Percentiles rank a stretch among this genome's conserved stretches.
Evolutionary conservation across 495 filamentous ascomycete genomes (phyloP).

Genomic region (Penicillium nucicola): DNA sequence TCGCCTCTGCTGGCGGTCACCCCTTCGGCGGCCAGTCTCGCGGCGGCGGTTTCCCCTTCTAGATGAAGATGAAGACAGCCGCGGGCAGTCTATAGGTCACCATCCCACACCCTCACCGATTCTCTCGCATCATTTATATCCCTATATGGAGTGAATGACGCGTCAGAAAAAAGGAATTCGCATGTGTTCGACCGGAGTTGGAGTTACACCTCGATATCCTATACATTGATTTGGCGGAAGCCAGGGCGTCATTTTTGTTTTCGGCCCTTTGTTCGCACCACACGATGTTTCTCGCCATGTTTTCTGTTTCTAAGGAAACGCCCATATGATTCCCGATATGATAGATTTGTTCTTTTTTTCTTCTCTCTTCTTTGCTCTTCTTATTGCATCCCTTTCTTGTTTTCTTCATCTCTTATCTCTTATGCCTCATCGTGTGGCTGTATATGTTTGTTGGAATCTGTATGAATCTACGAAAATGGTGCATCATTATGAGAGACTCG

Average conservation of each 20-base stretch:
- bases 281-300: constrained; percentile 5
- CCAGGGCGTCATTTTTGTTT: constrained; percentile 3
- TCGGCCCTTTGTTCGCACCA: not conserved
- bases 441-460: constrained; percentile 4
- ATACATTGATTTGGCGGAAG: not conserved
- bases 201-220: constrained; percentile 8
- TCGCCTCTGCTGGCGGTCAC: constrained; percentile 41
- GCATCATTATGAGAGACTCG: not conserved
- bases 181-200: constrained; percentile 10
- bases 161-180: constrained; percentile 2
- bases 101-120: constrained; percentile 3
- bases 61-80: constrained; percentile 3
- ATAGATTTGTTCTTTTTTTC: constrained; percentile 6
- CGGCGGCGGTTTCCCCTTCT: constrained; percentile 41
- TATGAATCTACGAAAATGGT: not conserved
- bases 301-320: constrained; percentile 5
- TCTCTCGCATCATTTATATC: not conserved
- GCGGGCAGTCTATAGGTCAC: not conserved
- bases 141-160: not conserved
- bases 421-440: not conserved
- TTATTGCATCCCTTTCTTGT: not conserved
- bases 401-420: not conserved
- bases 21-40: constrained; percentile 36
- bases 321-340: constrained; percentile 13
- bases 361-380: not conserved